Evolutionary conservation across 2,329 filamentous ascomycete genomes (phyloP), one percentile per base, ranked within the genome.

Genomic region (Colletotrichum tabaci): DNA sequence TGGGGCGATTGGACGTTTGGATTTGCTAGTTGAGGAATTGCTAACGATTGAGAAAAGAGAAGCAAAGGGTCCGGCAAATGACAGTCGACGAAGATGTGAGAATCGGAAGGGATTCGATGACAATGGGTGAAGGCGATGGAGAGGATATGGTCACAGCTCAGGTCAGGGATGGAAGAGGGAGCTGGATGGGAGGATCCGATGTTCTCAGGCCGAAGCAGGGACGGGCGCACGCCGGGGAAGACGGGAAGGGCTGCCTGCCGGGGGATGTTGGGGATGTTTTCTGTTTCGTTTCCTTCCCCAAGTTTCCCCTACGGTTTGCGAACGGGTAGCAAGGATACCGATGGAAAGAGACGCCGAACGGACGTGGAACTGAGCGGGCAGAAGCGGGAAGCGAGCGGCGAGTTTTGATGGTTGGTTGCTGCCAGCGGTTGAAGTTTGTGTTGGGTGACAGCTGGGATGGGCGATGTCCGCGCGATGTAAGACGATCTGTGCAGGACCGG

Each of bases 271-370:
- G 53, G 42, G 42, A 8, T 44, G 13, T 42, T 35, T 50, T 38
- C 35, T 68, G 65, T 64, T 69, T 69, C 65, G 68, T 63, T 71
- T 64, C 58, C 53, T 72, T 60, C 65, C 65, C 60, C 47, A 46
- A 21, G 47, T 44, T 50, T 35, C 30, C 66, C 18, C 35, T 60
- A 42, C 26, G 38, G 49, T 9, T 53, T 61, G 68, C 50, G 47
- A 40, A 47, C 8, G 21, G 1, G 18, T 38, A 64, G 53, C 52
- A 69, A 35, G 30, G 44, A 62, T 52, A 6, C 21, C 26, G 49
- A n/a, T n/a, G 23, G 40, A 38, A 47, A 58, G n/a, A 38, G 38
- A 26, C 58, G 50, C n/a, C 42, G 55, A 21, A 50, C 46, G 40
- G 67, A 55, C 50, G 30, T 35, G 30, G 30, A 35, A 35, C 62